Evolutionary conservation across 352 stramenopile species (phyloP).

Genomic region (Aphanomyces stellatus): DNA sequence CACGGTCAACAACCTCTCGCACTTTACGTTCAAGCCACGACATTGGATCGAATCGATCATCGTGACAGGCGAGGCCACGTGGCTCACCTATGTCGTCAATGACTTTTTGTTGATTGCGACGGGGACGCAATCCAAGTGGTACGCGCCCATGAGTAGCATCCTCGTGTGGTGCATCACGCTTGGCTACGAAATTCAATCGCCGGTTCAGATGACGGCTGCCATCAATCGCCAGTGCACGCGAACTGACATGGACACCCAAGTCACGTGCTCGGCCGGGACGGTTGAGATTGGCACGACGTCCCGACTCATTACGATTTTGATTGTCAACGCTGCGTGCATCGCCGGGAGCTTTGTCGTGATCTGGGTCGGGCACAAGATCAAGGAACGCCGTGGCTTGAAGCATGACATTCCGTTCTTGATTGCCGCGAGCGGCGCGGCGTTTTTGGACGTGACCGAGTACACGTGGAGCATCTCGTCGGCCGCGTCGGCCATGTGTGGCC

Average conservation of each 20-base stretch:
- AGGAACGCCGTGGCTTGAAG: too few relatives aligned
- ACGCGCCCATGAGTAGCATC: background rate
- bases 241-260: background rate
- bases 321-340: background rate
- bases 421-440: background rate
- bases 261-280: background rate
- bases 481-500: background rate
- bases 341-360: background rate
- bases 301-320: background rate
- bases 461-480: background rate
- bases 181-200: background rate
- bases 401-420: background rate
- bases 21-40: background rate
- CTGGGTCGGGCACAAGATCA: background rate
- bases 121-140: background rate
- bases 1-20: background rate
- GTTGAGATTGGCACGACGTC: background rate
- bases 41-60: background rate
- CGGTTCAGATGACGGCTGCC: background rate
- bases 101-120: background rate
- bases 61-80: background rate
- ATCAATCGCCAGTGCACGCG: background rate
- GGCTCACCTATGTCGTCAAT: slow-evolving; percentile 1
- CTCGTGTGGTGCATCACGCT: background rate
- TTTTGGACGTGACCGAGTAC: background rate